Conservation (phyloP, 805 yeast species). For the Vanderwaltozyma polyspora region DNA sequence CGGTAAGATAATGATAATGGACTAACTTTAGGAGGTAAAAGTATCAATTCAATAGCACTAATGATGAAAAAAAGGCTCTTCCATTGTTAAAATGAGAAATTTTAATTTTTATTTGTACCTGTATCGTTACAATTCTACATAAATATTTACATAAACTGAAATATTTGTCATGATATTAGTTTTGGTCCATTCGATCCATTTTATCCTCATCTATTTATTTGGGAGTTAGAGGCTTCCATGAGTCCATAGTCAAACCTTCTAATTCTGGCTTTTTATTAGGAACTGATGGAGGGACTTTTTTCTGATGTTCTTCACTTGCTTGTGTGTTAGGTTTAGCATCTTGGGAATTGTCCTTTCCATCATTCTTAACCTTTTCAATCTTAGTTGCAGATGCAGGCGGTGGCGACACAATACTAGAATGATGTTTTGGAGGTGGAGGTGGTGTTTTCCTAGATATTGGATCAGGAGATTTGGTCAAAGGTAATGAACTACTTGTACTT, state of each 20-base stretch:
- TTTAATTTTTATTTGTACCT: too few species aligned
- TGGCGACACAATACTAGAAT: too few species aligned
- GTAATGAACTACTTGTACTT: background rate
- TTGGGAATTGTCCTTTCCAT: background rate
- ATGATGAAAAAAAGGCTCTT: too few species aligned
- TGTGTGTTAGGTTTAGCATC: background rate
- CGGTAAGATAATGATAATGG: too few species aligned
- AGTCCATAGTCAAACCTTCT: constrained; percentile 28
- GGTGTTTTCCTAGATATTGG: background rate
- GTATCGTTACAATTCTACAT: too few species aligned
- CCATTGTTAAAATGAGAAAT: too few species aligned
- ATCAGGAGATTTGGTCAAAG: background rate
- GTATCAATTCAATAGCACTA: background rate
- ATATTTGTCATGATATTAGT: too few species aligned
- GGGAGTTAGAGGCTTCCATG: constrained; percentile 44
- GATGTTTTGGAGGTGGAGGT: background rate
- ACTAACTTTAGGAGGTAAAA: background rate
- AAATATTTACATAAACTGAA: too few species aligned
- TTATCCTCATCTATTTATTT: too few species aligned
- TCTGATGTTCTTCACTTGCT: background rate
- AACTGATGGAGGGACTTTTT: constrained; percentile 18
- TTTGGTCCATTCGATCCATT: too few species aligned
- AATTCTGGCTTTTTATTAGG: constrained; percentile 23
- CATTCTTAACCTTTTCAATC: background rate
- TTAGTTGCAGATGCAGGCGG: background rate